Evolutionary conservation across 306 rosid genomes (phyloP).

Genomic region (Ammopiptanthus mongolicus): DNA sequence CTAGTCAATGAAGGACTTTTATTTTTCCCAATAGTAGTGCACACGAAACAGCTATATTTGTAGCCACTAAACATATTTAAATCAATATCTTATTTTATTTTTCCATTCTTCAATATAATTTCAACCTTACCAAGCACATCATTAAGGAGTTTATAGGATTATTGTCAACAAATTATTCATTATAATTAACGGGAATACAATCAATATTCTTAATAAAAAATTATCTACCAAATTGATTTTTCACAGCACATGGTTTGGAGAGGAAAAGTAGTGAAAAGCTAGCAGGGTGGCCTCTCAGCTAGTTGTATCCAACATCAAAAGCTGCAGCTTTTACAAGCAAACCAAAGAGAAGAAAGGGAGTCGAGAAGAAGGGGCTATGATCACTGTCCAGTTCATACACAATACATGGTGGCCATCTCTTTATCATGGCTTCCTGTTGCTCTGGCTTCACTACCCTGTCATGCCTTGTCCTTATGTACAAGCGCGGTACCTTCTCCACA

Average conservation of each 20-base stretch:
- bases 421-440: slow-evolving; percentile 83
- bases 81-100: too few species aligned
- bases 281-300: background rate
- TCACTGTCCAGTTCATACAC: slow-evolving; percentile 69
- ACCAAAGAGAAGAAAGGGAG: slow-evolving; percentile 77
- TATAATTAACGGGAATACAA: background rate
- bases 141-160: background rate
- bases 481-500: slow-evolving; percentile 56
- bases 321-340: slow-evolving; percentile 64
- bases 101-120: too few species aligned
- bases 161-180: background rate
- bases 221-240: background rate
- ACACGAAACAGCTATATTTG: too few species aligned
- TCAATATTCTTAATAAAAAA: too few species aligned
- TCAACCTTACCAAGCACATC: background rate
- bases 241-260: background rate
- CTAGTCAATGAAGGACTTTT: too few species aligned
- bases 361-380: slow-evolving; percentile 84
- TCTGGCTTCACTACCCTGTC: slow-evolving; percentile 70
- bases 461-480: slow-evolving; percentile 60
- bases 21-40: too few species aligned
- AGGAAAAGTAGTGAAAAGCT: background rate
- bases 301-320: slow-evolving; percentile 32
- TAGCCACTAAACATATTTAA: too few species aligned
- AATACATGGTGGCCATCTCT: slow-evolving; percentile 60